Conservation (phyloP, 179 eudicot genomes). For the Silene noctiflora region DNA sequence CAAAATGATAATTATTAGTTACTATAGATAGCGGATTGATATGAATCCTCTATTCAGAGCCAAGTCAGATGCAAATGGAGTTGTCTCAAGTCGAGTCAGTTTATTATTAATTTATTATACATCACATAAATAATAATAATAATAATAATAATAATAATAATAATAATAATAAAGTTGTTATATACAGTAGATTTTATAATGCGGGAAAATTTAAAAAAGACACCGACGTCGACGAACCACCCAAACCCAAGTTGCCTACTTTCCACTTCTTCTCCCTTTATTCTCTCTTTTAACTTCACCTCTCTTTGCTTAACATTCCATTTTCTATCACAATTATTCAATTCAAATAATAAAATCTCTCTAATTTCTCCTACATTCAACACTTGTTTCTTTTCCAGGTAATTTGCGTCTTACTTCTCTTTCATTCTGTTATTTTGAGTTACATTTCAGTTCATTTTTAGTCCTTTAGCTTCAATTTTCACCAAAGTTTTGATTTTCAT, state of each 20-base stretch:
- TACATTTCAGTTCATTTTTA: neutral
- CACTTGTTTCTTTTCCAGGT: conserved; percentile 3
- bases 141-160: too few species aligned
- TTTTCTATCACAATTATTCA: neutral
- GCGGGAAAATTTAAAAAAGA: neutral
- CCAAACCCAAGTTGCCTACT: conserved; percentile 32
- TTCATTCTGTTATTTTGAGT: too few species aligned
- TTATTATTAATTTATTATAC: too few species aligned
- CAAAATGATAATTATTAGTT: too few species aligned
- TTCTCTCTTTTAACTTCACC: conserved; percentile 8
- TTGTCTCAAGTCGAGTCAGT: too few species aligned
- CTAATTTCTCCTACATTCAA: neutral
- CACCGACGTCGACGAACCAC: conserved; percentile 58
- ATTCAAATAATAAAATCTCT: too few species aligned
- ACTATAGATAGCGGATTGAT: too few species aligned
- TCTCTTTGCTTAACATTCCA: neutral
- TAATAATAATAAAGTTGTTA: too few species aligned
- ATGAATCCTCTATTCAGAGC: too few species aligned
- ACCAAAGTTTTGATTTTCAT: neutral
- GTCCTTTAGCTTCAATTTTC: conserved; percentile 8
- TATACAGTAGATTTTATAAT: neutral
- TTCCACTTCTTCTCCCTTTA: neutral
- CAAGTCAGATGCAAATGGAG: too few species aligned
- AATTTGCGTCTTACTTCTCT: neutral
- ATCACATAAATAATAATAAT: too few species aligned